Evolutionary conservation across 805 yeast genomes (phyloP), one percentile per base, ranked within the genome.

Genomic region (Starmerella sirachaensis): DNA sequence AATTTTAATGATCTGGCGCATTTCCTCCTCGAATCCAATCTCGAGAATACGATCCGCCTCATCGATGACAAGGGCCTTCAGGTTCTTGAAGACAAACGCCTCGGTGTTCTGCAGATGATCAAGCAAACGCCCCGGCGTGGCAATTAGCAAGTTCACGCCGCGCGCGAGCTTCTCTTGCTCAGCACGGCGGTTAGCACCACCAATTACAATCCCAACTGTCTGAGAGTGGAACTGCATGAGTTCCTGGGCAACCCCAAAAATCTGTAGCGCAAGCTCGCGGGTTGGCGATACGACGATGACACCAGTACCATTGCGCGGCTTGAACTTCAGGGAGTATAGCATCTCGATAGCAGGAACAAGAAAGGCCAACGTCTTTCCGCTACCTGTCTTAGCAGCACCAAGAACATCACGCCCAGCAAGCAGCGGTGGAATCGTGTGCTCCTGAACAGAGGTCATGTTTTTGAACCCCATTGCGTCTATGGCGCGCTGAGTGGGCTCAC

Each of bases 351-450:
- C 98, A 11, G 99, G 99, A 43, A 91, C 71, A 54, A 91, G 66
- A 52, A 91, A 91, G 8, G 99, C 97, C 44, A 93, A 65, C 0
- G 99, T 91, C 65, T 91, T 91, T 58, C 99, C 99, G 1, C 96
- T 85, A 38, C 99, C 99, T 3, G 99, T 91, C 64, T 86, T 88
- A 40, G 99, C 99, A n/a, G 98, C 98, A 49, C 98, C 99, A 38
- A 91, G 69, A 16, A 93, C 97, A 62, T 91, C 99, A 51, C 88
- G 74, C 30, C 98, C 98, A 1, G 97, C 96, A 46, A 93, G 63
- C 45, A 91, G 67, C 9, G 98, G 97, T 6, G 98, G 97, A 39
- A 91, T 91, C 10, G 98, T 85, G 62, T 88, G 76, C 19, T 93
- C 78, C 62, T 91, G 99, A 8, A 91, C 97, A 46, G 77, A 74